phyloP scores from a whole-genome alignment of 2,329 filamentous ascomycete genomes.

The Exophiala sp. region DNA sequence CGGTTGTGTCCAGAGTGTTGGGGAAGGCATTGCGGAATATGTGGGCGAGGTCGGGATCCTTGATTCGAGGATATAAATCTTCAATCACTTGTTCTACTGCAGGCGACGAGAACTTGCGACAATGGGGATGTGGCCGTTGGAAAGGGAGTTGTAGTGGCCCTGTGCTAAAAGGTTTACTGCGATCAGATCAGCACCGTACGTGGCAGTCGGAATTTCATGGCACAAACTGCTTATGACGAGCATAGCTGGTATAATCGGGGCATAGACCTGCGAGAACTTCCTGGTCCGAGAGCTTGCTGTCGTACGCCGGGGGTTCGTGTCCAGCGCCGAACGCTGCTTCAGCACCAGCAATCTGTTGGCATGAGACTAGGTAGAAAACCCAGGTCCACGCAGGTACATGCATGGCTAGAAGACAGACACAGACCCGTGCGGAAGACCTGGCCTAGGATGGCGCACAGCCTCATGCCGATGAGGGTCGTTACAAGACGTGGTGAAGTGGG shows the following conservation, averaged over 20 bases:
- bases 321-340: slow-evolving; percentile 3
- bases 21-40: slow-evolving; percentile 95
- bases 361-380: slow-evolving; percentile 2
- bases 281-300: slow-evolving; percentile 17
- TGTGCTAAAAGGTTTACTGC: slow-evolving; percentile 68
- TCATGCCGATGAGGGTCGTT: background rate
- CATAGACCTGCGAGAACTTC: slow-evolving; percentile 25
- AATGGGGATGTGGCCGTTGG: slow-evolving; percentile 72
- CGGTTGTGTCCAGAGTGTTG: slow-evolving; percentile 82
- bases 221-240: slow-evolving; percentile 25
- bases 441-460: background rate
- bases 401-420: slow-evolving; percentile 1
- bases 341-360: slow-evolving; percentile 2
- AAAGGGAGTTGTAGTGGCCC: slow-evolving; percentile 76
- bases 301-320: slow-evolving; percentile 11
- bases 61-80: slow-evolving; percentile 71
- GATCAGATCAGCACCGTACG: slow-evolving; percentile 6
- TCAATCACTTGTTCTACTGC: slow-evolving; percentile 82
- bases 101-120: slow-evolving; percentile 82
- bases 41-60: slow-evolving; percentile 79
- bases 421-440: background rate
- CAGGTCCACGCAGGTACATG: slow-evolving; percentile 4
- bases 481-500: background rate
- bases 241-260: slow-evolving; percentile 31
- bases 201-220: background rate